Base-by-base conservation (phyloP, 75 land plant genomes). In the Selaginella tamariscina region DNA sequence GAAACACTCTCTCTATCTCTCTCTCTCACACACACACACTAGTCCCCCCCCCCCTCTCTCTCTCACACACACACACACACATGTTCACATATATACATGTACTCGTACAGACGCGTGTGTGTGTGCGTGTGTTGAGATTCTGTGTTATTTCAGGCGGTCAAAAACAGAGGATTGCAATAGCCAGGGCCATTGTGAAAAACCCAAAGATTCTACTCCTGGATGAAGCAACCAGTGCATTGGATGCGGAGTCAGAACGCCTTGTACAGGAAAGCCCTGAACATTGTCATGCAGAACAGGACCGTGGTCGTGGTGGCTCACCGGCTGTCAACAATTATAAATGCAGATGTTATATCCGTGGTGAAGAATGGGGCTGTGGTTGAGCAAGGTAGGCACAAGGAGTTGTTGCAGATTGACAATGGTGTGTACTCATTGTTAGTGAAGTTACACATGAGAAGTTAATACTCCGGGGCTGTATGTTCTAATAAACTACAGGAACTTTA, bases 301-400 rank as follows among this genome's bases (percentile, higher is more conserved):
- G 27, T 26, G 63, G 63, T 59, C 26, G 27, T 59, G 63, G 27
- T 59, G 26, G 49, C 49, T 39, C 49, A 39, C 27, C 5, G 63
- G 26, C 70, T 69, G 2, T 24, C 60, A 15, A 69, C 64, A 0
- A 55, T 69, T 15, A 29, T 15, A 44, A 54, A 69, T 24, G 70
- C 64, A 2, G 60, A 54, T 5, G 18, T 56, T 27, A 69, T 69
- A 54, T 39, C 44, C 29, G 70, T 69, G 2, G 29, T 69, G 2
- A 21, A 69, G 8, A 54, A 69, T 20, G 70, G 70, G 65, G 28
- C 26, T n/a, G 64, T 69, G 64, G 60, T 26, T 20, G 70, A 69
- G 24, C 56, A 69, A 54, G 70, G 70, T 21, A 55, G 29, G 24
- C 70, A 69, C 44, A 54, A 69, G 18, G 24, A 54, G 26, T 29